Base-by-base conservation (phyloP, 257 asterid genomes). In the Paraleonurus japonicus region DNA sequence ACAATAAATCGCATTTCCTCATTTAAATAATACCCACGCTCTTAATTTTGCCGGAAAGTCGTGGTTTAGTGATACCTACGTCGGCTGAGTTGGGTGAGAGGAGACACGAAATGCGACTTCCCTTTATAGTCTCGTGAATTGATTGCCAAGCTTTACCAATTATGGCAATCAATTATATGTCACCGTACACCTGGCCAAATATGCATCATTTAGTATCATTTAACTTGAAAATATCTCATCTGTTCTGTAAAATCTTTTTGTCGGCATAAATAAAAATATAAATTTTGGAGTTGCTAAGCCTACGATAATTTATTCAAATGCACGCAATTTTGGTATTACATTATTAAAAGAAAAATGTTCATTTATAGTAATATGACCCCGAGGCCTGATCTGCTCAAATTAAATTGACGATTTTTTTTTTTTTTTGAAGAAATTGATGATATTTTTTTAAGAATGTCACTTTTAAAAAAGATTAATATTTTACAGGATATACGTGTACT, bases 81-180 rank as follows among this genome's bases (percentile, higher is more conserved):
- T 39, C 2, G 15, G 9, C 20, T 22, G 60, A 62, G 12, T 72
- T 71, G 61, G 76, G 63, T 47, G 10, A 62, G 63, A 50, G 28
- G 33, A 12, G 57, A 53, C 70, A 62, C 16, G 26, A 63, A 45
- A 30, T 48, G 35, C 50, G 28, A 20, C 70, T 17, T 16, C 23
- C 58, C 47, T 8, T 50, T 1, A 27, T 50, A 28, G 72, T 30
- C 50, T 4, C 12, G 26, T 19, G 35, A 53, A 35, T 69, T 53
- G 20, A 23, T 9, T 17, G 50, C 19, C 63, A 30, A 68, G n/a
- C 51, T 51, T 30, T 30, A 12, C 50, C 53, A 53, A 19, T 33
- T 68, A 68, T 32, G 8, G 10, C 63, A 4, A 22, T 26, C 20
- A 15, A 9, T 65, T 12, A 2, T 1, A 51, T 20, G 33, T 11